Evolutionary conservation across 169 alveolate species (phyloP).

Genomic region (Prorocentrum cordatum): DNA sequence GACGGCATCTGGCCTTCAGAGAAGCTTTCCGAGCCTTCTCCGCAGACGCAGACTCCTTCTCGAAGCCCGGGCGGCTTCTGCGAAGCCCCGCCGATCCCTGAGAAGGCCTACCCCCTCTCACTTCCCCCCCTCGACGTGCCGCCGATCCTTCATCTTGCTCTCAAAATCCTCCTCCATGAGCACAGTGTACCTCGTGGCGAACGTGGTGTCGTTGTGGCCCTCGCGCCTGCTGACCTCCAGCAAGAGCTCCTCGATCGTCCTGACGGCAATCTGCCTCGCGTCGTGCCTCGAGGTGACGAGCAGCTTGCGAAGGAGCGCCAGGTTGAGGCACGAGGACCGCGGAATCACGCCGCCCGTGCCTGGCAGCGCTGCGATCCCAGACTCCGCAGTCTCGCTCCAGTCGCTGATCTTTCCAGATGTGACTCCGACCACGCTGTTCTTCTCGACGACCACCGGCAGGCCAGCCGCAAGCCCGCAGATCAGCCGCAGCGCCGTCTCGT

Average conservation of each 20-base stretch:
- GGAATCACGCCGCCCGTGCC: not conserved
- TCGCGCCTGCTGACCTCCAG: not conserved
- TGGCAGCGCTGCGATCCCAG: not conserved
- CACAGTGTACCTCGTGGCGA: constrained; percentile 50
- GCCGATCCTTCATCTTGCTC: too few relatives aligned
- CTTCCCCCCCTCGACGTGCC: too few relatives aligned
- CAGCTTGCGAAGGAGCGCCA: constrained; percentile 54
- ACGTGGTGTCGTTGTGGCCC: constrained; percentile 37
- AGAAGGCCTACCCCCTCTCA: too few relatives aligned
- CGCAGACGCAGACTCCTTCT: too few relatives aligned
- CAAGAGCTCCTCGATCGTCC: not conserved
- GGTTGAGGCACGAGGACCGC: not conserved
- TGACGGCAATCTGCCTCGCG: not conserved
- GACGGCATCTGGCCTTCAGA: too few relatives aligned
- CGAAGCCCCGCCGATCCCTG: too few relatives aligned
- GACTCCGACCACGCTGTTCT: not conserved
- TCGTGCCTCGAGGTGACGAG: constrained; percentile 10
- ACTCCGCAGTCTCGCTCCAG: not conserved
- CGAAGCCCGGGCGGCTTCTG: too few relatives aligned
- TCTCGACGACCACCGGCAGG: not conserved
- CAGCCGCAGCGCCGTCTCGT: constrained; percentile 3
- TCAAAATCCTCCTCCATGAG: constrained; percentile 26
- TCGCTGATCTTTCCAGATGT: not conserved
- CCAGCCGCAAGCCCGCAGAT: constrained; percentile 61
- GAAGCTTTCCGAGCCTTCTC: too few relatives aligned